Conservation (phyloP, 306 rosid species). For the Quercus alba region DNA sequence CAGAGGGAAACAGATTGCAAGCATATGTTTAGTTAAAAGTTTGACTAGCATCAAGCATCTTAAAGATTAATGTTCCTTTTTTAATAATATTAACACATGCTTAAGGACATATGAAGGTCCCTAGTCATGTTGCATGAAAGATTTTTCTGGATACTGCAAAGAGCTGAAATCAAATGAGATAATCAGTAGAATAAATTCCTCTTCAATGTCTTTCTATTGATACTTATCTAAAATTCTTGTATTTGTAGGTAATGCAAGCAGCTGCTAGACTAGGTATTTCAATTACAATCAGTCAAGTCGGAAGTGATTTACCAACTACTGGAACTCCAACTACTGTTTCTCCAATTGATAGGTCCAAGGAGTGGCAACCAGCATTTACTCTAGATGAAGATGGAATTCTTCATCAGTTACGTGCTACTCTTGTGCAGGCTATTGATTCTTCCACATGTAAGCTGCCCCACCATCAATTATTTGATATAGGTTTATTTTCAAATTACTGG, state of each 20-base stretch:
- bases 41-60: not conserved
- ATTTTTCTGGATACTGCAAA: not conserved
- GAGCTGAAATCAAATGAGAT: conserved; percentile 3
- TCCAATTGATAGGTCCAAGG: conserved; percentile 60
- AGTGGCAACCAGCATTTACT: conserved; percentile 76
- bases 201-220: not conserved
- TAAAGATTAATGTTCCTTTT: not conserved
- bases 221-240: conserved; percentile 12
- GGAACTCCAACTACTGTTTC: conserved; percentile 54
- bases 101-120: not conserved
- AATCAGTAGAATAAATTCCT: conserved; percentile 7
- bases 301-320: conserved; percentile 50
- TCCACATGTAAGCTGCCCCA: conserved; percentile 53
- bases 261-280: conserved; percentile 83
- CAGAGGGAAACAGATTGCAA: not conserved
- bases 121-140: not conserved
- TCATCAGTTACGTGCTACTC: conserved; percentile 77
- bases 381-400: conserved; percentile 82
- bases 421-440: conserved; percentile 76
- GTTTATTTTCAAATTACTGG: conserved; percentile 5
- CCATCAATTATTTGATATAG: conserved; percentile 11
- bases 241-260: conserved; percentile 67
- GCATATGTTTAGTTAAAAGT: not conserved
- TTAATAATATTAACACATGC: not conserved
- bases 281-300: conserved; percentile 68